phyloP scores from a whole-genome alignment of 2,329 filamentous ascomycete genomes.

The Fusarium tuaranense region DNA sequence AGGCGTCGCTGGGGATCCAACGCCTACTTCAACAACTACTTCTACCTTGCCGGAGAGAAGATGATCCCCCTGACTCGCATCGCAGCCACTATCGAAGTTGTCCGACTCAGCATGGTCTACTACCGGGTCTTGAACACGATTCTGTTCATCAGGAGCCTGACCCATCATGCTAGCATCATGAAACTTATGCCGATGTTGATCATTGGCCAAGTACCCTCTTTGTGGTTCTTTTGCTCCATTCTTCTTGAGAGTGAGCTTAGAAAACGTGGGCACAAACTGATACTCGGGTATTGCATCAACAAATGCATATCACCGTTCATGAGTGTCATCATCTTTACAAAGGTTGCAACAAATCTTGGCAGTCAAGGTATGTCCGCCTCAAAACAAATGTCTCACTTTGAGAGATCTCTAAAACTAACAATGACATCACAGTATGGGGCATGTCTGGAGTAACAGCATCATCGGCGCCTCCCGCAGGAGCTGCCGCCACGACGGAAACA shows the following conservation, averaged over 20 bases:
- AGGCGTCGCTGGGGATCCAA: constrained; percentile 50
- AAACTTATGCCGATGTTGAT: constrained; percentile 37
- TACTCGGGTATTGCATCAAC: constrained; percentile 32
- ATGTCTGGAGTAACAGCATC: constrained; percentile 39
- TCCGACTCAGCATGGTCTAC: constrained; percentile 48
- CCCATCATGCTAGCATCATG: constrained; percentile 8
- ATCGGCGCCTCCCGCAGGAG: constrained; percentile 13
- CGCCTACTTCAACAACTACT: constrained; percentile 53
- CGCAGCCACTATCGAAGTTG: constrained; percentile 46
- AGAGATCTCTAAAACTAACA: background rate
- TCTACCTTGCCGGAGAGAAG: constrained; percentile 47
- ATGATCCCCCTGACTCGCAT: constrained; percentile 54
- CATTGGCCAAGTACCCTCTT: constrained; percentile 24
- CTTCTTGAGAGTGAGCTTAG: constrained; percentile 29
- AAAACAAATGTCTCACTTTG: background rate
- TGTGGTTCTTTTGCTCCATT: constrained; percentile 36
- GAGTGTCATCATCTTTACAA: constrained; percentile 41
- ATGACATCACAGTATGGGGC: constrained; percentile 29
- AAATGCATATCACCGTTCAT: constrained; percentile 37
- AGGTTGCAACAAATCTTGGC: constrained; percentile 36
- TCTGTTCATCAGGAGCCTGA: constrained; percentile 41
- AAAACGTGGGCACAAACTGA: constrained; percentile 32
- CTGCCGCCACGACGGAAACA: background rate
- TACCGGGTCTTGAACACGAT: constrained; percentile 49
- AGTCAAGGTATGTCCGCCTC: constrained; percentile 27